Base-by-base conservation (phyloP, 2,329 filamentous ascomycete genomes). In the Ceratocystis smalleyi region DNA sequence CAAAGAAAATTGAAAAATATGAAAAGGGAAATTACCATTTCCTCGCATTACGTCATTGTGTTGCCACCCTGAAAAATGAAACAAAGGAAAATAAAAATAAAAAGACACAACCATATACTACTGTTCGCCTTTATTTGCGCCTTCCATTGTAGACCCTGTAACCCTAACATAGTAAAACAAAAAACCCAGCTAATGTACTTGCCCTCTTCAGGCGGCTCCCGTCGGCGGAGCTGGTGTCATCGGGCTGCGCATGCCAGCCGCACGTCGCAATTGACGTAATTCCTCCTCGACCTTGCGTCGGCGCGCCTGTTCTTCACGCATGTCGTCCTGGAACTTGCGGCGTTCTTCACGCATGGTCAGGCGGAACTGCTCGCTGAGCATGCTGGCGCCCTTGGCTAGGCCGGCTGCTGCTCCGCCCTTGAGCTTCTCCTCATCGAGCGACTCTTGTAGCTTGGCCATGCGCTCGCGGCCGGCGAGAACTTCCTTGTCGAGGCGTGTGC, bases 311-410 rank as follows among this genome's bases (percentile, higher is more conserved):
- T 82, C 79, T 74, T 79, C 78, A 74, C 73, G 75, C 49, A 82
- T 70, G 66, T 81, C 80, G 68, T 81, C 79, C 67, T 81, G 79
- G 73, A 80, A 81, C 72, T 77, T 80, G 74, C 77, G 81, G 68
- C 79, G 76, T 73, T 82, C 79, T 70, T 80, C 79, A 69, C 79
- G 77, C 79, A 82, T 81, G 24, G 78, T 80, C 6, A 76, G 73
- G 59, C 79, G 72, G 73, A 82, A 82, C 72, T 81, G 79, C 72
- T 82, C 79, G 70, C 79, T 82, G 67, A 82, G 74, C 75, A 81
- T 76, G 7, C 75, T 75, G 12, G 79, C 79, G 1, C 79, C 79
- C 63, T 73, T 72, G 5, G 70, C 71, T 2, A 72, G 70, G 17
- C 72, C 72, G 17, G 71, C 73, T 1, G 71, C 73, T 5, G 71